phyloP scores from a whole-genome alignment of 768 basidiomycete species.

The Tremella yokohamensis region DNA sequence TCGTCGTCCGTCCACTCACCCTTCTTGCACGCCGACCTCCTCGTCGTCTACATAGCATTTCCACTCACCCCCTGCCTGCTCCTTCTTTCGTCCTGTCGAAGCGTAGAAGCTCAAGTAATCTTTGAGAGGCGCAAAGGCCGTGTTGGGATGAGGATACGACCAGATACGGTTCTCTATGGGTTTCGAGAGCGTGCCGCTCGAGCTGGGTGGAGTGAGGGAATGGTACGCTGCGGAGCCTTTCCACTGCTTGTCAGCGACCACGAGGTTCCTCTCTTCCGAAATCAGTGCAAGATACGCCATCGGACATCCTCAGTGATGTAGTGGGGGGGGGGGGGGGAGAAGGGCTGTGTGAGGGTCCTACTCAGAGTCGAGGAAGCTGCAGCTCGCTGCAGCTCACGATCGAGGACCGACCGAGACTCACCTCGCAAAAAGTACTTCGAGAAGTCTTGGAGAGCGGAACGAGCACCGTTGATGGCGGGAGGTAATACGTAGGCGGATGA shows the following conservation, averaged over 20 bases:
- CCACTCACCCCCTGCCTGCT: slow-evolving; percentile 28
- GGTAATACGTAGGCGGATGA: slow-evolving; percentile 51
- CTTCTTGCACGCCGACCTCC: slow-evolving; percentile 43
- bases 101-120: slow-evolving; percentile 49
- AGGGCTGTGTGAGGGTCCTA: too few species aligned
- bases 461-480: slow-evolving; percentile 30
- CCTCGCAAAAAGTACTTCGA: slow-evolving; percentile 42
- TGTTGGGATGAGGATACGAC: slow-evolving; percentile 40
- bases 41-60: slow-evolving; percentile 47
- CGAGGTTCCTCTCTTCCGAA: slow-evolving; percentile 23
- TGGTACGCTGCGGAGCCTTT: slow-evolving; percentile 42
- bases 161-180: slow-evolving; percentile 41
- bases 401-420: too few species aligned
- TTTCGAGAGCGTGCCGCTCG: not conserved
- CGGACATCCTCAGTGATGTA: too few species aligned
- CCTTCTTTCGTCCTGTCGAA: slow-evolving; percentile 14
- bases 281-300: too few species aligned
- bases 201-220: slow-evolving; percentile 18
- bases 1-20: slow-evolving; percentile 20
- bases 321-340: too few species aligned
- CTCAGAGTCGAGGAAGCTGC: too few species aligned
- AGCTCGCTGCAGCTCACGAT: too few species aligned
- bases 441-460: slow-evolving; percentile 20
- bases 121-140: slow-evolving; percentile 34
- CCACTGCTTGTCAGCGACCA: slow-evolving; percentile 18